Evolutionary conservation across 805 yeast genomes (phyloP).

Genomic region (Wickerhamiella musiphila): DNA sequence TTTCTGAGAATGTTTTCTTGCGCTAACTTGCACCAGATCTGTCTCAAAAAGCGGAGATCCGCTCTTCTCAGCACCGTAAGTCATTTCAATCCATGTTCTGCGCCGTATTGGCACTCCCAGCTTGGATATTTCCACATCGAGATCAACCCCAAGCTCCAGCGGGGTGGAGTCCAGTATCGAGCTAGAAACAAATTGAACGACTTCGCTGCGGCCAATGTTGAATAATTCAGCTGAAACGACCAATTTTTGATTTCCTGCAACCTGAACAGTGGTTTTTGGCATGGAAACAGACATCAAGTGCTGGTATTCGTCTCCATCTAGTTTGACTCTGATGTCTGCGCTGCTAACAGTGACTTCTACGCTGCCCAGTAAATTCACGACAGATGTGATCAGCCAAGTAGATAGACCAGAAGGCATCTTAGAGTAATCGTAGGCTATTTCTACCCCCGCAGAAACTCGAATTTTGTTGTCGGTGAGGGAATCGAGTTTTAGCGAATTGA

Average conservation of each 20-base stretch:
- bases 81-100: no score
- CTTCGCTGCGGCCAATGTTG: constrained; percentile 11
- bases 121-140: constrained; percentile 4
- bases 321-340: background rate
- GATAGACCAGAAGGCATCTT: background rate
- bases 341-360: background rate
- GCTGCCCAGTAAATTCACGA: background rate
- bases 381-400: background rate
- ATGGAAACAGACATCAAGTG: no score
- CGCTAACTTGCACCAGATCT: no score
- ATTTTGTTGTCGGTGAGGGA: no score
- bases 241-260: no score
- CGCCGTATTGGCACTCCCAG: no score
- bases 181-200: constrained; percentile 5
- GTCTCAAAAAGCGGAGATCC: no score
- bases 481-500: no score
- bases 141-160: constrained; percentile 5
- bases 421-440: background rate
- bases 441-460: background rate
- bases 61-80: no score
- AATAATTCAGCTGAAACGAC: no score
- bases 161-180: constrained; percentile 3
- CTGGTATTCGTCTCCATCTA: background rate
- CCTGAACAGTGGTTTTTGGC: no score
- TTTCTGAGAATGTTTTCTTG: no score